Base-by-base conservation (phyloP, 1,284 basidiomycete species). In the Ustilago lituana region DNA sequence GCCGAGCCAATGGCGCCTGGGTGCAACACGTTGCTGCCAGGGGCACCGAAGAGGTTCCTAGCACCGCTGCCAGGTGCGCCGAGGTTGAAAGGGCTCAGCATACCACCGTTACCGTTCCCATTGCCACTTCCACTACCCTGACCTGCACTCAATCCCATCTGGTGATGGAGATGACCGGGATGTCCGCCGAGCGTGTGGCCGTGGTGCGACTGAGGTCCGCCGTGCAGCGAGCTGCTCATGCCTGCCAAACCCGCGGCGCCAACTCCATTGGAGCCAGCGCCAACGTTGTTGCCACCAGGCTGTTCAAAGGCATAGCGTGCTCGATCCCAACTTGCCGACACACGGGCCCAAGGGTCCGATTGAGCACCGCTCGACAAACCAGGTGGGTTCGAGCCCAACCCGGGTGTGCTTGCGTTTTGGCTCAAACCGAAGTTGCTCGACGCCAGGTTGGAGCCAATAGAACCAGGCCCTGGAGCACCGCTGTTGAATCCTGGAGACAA, bases 221-320 rank as follows among this genome's bases (percentile, higher is more conserved):
- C 60, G 20, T 56, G 60, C 5, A 53, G 51, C 50, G 57, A 50
- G 22, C 50, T 49, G 15, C 59, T 52, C 22, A 63, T 58, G 27
- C 37, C 47, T 20, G 49, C 57, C 9, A 61, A 33, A 7, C 45
- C 49, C 6, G 43, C 44, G 20, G 52, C 32, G 17, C 29, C 38
- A 11, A 31, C 61, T 15, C 60, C 51, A 24, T 47, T 50, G 24
- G 43, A 40, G 31, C 49, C 54, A 3, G 22, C 19, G 15, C 51
- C 47, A 17, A 31, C 41, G n/a, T 24, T 39, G 49, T 54, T 59
- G 51, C 59, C 43, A 39, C 59, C 56, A 10, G 76, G 74, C 56
- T 73, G 71, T 45, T 81, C 79, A 38, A 80, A 81, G 11, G 78
- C 78, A 43, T 59, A 75, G 26, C 78, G 69, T 29, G 79, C 78